These are phyloP conservation scores for Symbiodinium pilosum DNA, from an alignment of 73 alveolate species.

Conservation along the genomic window DNA sequence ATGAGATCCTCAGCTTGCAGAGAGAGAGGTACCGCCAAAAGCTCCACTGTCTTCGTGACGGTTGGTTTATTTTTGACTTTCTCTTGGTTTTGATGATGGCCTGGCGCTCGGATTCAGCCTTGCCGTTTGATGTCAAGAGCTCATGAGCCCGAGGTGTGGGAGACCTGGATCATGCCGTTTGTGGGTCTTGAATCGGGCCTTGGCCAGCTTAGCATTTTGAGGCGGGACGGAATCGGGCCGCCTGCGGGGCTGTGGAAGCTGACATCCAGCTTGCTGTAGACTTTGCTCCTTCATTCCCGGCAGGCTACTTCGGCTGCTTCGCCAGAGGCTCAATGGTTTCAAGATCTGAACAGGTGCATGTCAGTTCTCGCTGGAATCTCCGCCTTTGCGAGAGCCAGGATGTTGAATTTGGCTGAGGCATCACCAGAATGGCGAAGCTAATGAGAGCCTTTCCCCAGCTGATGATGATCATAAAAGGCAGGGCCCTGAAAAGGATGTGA, in stretches of 20 bases:
- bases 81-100: constrained; percentile 51
- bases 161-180: constrained; percentile 85
- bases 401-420: too few relatives aligned
- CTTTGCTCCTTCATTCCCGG: too few relatives aligned
- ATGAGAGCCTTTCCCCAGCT: constrained; percentile 84
- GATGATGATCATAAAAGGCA: constrained; percentile 77
- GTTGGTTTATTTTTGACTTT: constrained; percentile 49
- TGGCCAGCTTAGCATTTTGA: constrained; percentile 76
- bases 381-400: too few relatives aligned
- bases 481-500: background rate
- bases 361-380: too few relatives aligned
- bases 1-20: background rate
- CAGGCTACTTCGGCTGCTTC: constrained; percentile 7
- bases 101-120: background rate
- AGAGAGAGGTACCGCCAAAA: constrained; percentile 50
- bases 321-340: background rate
- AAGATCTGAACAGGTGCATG: background rate
- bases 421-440: constrained; percentile 81
- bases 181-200: constrained; percentile 38
- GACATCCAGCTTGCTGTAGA: too few relatives aligned
- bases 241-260: background rate
- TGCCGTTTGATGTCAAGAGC: too few relatives aligned
- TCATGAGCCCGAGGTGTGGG: constrained; percentile 48
- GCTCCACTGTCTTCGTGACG: constrained; percentile 56
- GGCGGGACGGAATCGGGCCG: background rate